These are phyloP conservation scores for Gastrolobium bilobum DNA, from an alignment of 306 rosid species.

Conservation along the genomic window DNA sequence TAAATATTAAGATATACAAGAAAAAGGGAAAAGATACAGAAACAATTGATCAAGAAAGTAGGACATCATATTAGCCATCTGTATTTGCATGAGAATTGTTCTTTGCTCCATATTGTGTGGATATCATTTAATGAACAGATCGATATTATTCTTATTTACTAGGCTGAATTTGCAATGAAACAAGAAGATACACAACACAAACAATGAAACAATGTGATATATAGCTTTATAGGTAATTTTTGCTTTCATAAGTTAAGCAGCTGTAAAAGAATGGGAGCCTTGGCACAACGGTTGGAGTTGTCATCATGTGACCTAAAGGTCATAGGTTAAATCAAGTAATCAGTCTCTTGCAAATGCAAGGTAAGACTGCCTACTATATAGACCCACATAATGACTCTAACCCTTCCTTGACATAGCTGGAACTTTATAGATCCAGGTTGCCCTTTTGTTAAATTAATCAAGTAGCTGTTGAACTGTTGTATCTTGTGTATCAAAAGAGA, in stretches of 20 bases:
- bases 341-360: too few relatives aligned
- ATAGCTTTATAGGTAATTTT: slow-evolving; percentile 15
- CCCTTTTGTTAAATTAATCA: background rate
- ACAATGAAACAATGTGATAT: slow-evolving; percentile 13
- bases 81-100: slow-evolving; percentile 20
- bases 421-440: too few relatives aligned
- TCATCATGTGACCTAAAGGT: too few relatives aligned
- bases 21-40: slow-evolving; percentile 4
- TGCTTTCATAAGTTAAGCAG: slow-evolving; percentile 13
- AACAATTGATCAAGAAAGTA: slow-evolving; percentile 11
- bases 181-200: background rate
- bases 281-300: too few relatives aligned
- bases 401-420: too few relatives aligned
- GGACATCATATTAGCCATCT: background rate
- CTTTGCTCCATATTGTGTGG: background rate
- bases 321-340: too few relatives aligned
- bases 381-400: too few relatives aligned
- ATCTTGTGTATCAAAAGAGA: background rate
- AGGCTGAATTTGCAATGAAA: slow-evolving; percentile 30
- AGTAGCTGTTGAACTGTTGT: slow-evolving; percentile 23
- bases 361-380: too few relatives aligned
- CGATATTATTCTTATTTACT: slow-evolving; percentile 11
- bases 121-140: slow-evolving; percentile 18
- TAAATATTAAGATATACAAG: slow-evolving; percentile 7
- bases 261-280: background rate